A percentile compares a stretch with the other conserved stretches of the same genome.
phyloP scores from a whole-genome alignment of 306 rosid species.

The Alnus glutinosa region DNA sequence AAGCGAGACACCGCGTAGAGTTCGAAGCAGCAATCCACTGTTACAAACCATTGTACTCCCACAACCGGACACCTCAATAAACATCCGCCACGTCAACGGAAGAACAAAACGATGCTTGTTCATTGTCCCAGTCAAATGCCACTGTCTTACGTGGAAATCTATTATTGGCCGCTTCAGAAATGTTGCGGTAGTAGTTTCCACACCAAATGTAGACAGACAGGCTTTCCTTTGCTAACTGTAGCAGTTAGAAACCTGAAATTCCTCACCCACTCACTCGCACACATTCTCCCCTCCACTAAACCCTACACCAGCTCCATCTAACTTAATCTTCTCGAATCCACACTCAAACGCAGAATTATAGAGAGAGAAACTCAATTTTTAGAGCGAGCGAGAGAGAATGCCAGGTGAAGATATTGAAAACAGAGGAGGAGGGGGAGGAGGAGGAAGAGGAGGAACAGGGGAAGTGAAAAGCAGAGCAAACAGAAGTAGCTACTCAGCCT shows the following conservation, averaged over 20 bases:
- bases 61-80: background rate
- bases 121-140: background rate
- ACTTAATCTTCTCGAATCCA: background rate
- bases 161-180: background rate
- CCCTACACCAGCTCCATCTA: slow-evolving; percentile 27
- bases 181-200: background rate
- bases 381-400: slow-evolving; percentile 35
- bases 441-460: background rate
- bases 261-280: slow-evolving; percentile 13
- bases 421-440: slow-evolving; percentile 24
- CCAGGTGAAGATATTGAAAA: slow-evolving; percentile 60
- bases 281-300: slow-evolving; percentile 30
- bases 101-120: background rate
- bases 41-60: background rate
- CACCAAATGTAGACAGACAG: background rate
- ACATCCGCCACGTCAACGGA: background rate
- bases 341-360: slow-evolving; percentile 15
- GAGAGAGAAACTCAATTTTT: slow-evolving; percentile 19
- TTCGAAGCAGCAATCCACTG: background rate
- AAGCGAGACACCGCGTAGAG: slow-evolving; percentile 11
- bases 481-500: slow-evolving; percentile 16
- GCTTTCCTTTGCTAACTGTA: background rate
- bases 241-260: slow-evolving; percentile 41
- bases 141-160: background rate
- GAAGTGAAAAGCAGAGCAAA: slow-evolving; percentile 36